Conservation (phyloP, 2,329 filamentous ascomycete genomes). For the Aureobasidium namibiae region DNA sequence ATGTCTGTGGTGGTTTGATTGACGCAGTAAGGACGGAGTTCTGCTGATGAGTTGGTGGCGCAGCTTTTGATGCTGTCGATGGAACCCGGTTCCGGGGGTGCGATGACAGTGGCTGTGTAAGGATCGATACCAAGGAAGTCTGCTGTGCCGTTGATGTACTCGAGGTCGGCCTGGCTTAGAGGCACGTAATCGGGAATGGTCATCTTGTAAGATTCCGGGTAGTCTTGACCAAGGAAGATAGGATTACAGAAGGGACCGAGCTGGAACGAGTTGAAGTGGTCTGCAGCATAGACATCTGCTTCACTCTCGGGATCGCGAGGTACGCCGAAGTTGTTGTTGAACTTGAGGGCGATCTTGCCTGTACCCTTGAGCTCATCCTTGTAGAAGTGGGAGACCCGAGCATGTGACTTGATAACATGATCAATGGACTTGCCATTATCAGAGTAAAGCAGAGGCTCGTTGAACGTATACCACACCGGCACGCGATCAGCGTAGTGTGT, state of each 20-base stretch:
- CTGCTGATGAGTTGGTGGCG: conserved; percentile 23
- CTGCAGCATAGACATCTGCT: conserved; percentile 37
- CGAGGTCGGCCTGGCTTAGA: conserved; percentile 41
- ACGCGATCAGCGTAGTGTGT: conserved; percentile 29
- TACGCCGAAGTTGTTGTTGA: conserved; percentile 34
- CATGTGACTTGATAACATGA: conserved; percentile 17
- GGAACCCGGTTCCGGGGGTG: conserved; percentile 11
- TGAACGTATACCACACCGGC: conserved; percentile 30
- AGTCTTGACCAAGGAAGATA: conserved; percentile 44
- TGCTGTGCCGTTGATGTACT: conserved; percentile 18
- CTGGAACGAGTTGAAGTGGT: conserved; percentile 36
- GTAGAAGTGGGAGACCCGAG: conserved; percentile 37
- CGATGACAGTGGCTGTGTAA: conserved; percentile 21
- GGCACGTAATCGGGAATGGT: conserved; percentile 40
- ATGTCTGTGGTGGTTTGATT: conserved; percentile 24
- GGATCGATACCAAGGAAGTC: conserved; percentile 27
- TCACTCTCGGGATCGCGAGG: conserved; percentile 30
- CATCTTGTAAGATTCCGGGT: conserved; percentile 40
- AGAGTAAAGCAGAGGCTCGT: conserved; percentile 14
- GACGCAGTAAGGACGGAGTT: conserved; percentile 25
- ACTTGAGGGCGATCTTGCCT: conserved; percentile 44
- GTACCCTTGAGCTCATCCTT: conserved; percentile 44
- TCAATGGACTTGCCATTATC: not conserved
- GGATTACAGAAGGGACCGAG: conserved; percentile 47
- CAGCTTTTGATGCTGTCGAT: conserved; percentile 24